A percentile compares a stretch with the other conserved stretches of the same genome.
These are phyloP conservation scores for Arthrobotrys musiformis DNA, from an alignment of 2,329 filamentous ascomycete genomes.

Conservation along the genomic window DNA sequence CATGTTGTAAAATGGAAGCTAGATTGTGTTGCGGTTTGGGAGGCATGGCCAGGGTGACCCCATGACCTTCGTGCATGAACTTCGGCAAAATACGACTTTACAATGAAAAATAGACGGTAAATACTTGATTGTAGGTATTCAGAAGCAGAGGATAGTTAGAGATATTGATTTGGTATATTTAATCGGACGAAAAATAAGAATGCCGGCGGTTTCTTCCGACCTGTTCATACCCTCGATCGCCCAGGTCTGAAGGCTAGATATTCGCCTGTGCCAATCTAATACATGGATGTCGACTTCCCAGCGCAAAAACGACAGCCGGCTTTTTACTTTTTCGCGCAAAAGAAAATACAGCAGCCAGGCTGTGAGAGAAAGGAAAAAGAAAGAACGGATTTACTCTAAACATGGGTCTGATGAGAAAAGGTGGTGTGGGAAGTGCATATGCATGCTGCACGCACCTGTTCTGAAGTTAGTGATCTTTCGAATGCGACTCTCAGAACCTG, in stretches of 20 bases:
- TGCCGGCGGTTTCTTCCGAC: slow-evolving; percentile 51
- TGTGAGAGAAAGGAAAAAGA: slow-evolving; percentile 10
- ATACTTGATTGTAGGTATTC: background rate
- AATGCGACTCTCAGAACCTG: slow-evolving; percentile 26
- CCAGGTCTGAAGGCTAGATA: slow-evolving; percentile 9
- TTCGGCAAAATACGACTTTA: slow-evolving; percentile 47
- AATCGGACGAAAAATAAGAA: slow-evolving; percentile 47
- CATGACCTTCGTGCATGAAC: slow-evolving; percentile 55
- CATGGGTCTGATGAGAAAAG: slow-evolving; percentile 39
- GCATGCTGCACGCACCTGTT: slow-evolving; percentile 44
- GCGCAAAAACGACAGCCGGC: slow-evolving; percentile 2
- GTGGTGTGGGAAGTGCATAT: slow-evolving; percentile 54
- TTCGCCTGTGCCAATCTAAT: slow-evolving; percentile 9
- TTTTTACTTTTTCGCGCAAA: slow-evolving; percentile 43
- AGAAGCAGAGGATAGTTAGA: background rate
- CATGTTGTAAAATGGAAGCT: background rate
- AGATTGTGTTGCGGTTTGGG: background rate
- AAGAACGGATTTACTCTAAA: slow-evolving; percentile 23
- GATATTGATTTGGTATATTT: background rate
- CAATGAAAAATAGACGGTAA: background rate
- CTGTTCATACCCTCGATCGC: slow-evolving; percentile 6
- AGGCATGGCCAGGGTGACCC: slow-evolving; percentile 40
- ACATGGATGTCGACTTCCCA: slow-evolving; percentile 6
- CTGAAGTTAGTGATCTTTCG: slow-evolving; percentile 26
- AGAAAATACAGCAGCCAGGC: slow-evolving; percentile 5